These are phyloP conservation scores for Xylaria arbuscula DNA, from an alignment of 2,329 filamentous ascomycete species.

Conservation along the genomic window DNA sequence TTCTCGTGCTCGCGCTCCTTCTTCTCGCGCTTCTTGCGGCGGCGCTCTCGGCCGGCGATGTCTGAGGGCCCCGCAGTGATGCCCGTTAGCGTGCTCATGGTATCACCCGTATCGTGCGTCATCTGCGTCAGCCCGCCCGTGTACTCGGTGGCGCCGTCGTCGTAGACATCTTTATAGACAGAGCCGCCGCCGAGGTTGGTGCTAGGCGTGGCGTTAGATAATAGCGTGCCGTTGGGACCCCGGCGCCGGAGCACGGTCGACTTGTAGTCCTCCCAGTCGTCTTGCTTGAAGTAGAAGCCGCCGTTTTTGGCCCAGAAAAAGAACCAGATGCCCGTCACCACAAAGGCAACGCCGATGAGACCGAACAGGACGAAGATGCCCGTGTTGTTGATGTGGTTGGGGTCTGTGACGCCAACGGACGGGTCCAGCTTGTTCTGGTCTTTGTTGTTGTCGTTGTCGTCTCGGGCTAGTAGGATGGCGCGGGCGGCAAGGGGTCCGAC, in stretches of 20 bases:
- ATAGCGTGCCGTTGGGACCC: conserved; percentile 87
- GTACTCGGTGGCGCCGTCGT: conserved; percentile 58
- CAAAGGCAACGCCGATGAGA: conserved; percentile 80
- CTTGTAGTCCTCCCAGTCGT: conserved; percentile 99
- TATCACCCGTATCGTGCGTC: conserved; percentile 57
- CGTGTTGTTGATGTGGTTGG: conserved; percentile 69
- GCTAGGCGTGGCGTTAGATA: conserved; percentile 83
- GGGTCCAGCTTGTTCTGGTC: conserved; percentile 51
- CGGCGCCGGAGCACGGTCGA: conserved; percentile 89
- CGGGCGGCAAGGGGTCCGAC: conserved; percentile 58
- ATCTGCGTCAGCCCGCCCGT: conserved; percentile 49
- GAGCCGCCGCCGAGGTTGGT: conserved; percentile 90
- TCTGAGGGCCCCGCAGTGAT: conserved; percentile 69
- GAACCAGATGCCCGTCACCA: conserved; percentile 87
- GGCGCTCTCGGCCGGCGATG: conserved; percentile 65
- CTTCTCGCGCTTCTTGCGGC: conserved; percentile 65
- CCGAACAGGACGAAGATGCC: conserved; percentile 89
- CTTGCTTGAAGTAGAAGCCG: conserved; percentile 85
- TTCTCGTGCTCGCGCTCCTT: conserved; percentile 61
- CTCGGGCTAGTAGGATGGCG: conserved; percentile 57
- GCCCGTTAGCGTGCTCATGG: conserved; percentile 63
- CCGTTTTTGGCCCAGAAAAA: conserved; percentile 99
- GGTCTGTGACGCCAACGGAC: conserved; percentile 61
- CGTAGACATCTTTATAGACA: conserved; percentile 77
- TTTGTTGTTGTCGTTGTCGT: conserved; percentile 42